Base-by-base conservation (phyloP, 352 stramenopile species). In the Pythium sp. region DNA sequence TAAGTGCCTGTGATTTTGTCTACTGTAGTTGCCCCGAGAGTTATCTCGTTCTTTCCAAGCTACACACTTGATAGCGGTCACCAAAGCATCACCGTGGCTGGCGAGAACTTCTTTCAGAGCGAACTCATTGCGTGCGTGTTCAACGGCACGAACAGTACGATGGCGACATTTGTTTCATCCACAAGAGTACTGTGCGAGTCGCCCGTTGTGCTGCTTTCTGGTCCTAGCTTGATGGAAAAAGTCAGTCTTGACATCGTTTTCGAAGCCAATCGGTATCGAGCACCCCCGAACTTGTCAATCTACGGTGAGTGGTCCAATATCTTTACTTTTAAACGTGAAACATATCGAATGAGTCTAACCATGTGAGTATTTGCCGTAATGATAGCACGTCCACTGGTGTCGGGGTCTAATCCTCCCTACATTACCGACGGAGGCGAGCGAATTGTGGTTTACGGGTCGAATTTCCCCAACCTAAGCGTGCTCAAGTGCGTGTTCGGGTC, bases 91-190 rank as follows among this genome's bases (percentile, higher is more conserved):
- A 43, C 55, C n/a, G 51, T 87, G 15, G 58, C 32, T 15, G 79
- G 79, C 2, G 47, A 68, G 12, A 67, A 85, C 24, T 85, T 87
- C 61, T 78, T 76, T 58, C 4, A 56, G 26, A 67, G 75, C 22
- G 34, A 53, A 7, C 51, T 69, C 58, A 57, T 56, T n/a, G 74
- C 64, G 34, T 87, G 79, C 58, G 43, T 87, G 20, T 87, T 87
- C 47, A 81, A 85, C 30, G 72, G 55, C 1, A 81, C 36, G 18
- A 69, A 76, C 41, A 62, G 72, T 18, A 82, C 72, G 6, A 26
- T 18, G 12, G 70, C 71, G 59, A 65, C 43, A 4, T 72, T 74
- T 36, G 63, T 73, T 20, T 79, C 77, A 5, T 64, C 72, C 0
- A 59, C 60, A 46, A 73, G 59, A 28, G 18, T 81, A 15, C 8